Evolutionary conservation across 75 land plant species (phyloP).

Genomic region (Pseudotsuga menziesii): DNA sequence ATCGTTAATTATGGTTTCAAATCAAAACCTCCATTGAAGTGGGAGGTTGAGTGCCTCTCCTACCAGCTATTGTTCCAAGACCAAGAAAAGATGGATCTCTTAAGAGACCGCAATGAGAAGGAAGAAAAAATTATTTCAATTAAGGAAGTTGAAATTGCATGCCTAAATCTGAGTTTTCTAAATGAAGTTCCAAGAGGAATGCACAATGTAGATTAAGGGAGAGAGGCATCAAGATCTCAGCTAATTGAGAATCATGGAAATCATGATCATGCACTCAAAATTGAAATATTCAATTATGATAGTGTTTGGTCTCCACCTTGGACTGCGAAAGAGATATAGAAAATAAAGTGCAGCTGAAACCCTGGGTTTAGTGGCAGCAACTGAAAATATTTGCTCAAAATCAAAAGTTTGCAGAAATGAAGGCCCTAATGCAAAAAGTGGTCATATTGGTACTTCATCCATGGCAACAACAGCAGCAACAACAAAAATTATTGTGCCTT

Average conservation of each 20-base stretch:
- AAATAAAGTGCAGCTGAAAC: background rate
- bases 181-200: background rate
- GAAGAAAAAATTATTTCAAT: too few species aligned
- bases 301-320: background rate
- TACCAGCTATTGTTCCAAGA: background rate
- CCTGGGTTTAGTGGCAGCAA: background rate
- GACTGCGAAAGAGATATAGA: background rate
- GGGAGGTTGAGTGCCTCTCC: slow-evolving; percentile 1
- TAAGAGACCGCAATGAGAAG: too few species aligned
- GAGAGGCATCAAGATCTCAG: background rate
- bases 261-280: background rate
- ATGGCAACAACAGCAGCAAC: background rate
- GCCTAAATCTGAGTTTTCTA: too few species aligned
- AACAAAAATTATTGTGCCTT: background rate
- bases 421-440: background rate
- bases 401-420: background rate
- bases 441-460: background rate
- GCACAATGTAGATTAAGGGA: background rate
- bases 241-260: too few species aligned
- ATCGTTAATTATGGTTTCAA: background rate
- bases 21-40: background rate
- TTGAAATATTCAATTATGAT: background rate
- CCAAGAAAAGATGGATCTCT: too few species aligned
- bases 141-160: too few species aligned
- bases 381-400: background rate